Evolutionary conservation across 164 flowering plant genomes (phyloP).

Genomic region (Warburgia ugandensis): DNA sequence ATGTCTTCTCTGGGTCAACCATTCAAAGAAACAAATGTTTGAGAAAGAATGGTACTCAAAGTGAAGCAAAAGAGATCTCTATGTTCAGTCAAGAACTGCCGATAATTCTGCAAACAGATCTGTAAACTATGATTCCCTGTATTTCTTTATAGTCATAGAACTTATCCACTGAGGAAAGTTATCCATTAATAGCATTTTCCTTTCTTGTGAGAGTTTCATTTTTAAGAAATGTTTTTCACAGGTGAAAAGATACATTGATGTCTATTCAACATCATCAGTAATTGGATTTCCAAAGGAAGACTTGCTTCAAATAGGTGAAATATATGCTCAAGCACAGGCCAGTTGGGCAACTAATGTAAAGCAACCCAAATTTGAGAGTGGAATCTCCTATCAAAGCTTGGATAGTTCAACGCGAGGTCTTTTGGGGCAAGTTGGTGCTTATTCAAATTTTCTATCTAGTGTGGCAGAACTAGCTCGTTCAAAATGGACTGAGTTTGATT

Average conservation of each 20-base stretch:
- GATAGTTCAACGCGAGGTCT: constrained; percentile 28
- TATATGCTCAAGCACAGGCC: constrained; percentile 60
- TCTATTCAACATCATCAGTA: constrained; percentile 74
- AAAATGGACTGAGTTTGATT: constrained; percentile 94
- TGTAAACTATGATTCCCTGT: too few relatives aligned
- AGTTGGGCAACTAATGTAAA: constrained; percentile 31
- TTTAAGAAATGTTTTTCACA: too few relatives aligned
- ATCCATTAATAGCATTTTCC: too few relatives aligned
- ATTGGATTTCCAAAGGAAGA: constrained; percentile 91
- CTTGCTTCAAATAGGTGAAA: constrained; percentile 37
- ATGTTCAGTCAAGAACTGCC: too few relatives aligned
- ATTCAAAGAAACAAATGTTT: too few relatives aligned
- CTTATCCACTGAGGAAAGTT: too few relatives aligned
- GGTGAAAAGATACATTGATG: constrained; percentile 95
- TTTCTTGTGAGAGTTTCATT: too few relatives aligned
- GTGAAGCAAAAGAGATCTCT: too few relatives aligned
- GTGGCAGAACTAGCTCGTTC: constrained; percentile 89
- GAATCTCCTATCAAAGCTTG: constrained; percentile 16
- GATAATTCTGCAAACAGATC: too few relatives aligned
- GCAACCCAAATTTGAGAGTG: constrained; percentile 10
- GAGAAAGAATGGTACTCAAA: too few relatives aligned
- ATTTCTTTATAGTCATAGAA: too few relatives aligned
- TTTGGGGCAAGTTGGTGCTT: constrained; percentile 46
- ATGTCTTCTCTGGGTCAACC: too few relatives aligned
- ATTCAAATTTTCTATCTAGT: constrained; percentile 48